Percentiles rank a stretch among this genome's conserved stretches.
phyloP scores from a whole-genome alignment of 257 asterid genomes.

The Echium plantagineum region DNA sequence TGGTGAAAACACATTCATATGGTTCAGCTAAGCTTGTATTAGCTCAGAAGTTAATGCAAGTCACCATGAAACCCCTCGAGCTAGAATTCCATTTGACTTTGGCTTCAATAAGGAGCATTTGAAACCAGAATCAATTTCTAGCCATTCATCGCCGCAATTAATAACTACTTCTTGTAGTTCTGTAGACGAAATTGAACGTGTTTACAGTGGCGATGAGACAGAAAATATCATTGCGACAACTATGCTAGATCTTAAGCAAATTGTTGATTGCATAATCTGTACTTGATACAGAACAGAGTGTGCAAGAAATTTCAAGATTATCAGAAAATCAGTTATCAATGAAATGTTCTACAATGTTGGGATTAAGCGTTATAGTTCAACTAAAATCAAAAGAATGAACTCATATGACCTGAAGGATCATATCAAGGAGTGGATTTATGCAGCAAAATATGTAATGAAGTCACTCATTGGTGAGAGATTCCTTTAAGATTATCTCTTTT shows the following conservation, averaged over 20 bases:
- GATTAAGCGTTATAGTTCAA: too few relatives aligned
- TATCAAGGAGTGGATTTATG: too few relatives aligned
- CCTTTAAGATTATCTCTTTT: conserved; percentile 31
- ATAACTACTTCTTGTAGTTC: not conserved
- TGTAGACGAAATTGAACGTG: not conserved
- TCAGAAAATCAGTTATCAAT: too few relatives aligned
- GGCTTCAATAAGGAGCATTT: conserved; percentile 6
- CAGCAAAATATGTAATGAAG: too few relatives aligned
- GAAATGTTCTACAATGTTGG: too few relatives aligned
- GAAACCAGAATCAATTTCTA: conserved; percentile 10
- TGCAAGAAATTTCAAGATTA: too few relatives aligned
- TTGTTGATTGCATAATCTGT: too few relatives aligned
- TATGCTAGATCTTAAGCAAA: too few relatives aligned
- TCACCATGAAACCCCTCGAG: conserved; percentile 9
- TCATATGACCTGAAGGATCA: too few relatives aligned
- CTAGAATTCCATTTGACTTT: conserved; percentile 10
- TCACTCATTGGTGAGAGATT: too few relatives aligned
- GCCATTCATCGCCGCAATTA: not conserved
- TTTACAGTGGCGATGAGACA: not conserved
- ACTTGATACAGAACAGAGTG: too few relatives aligned
- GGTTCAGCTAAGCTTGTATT: not conserved
- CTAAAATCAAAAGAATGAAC: too few relatives aligned
- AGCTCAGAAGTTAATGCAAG: conserved; percentile 5
- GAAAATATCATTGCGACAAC: not conserved
- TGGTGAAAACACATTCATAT: not conserved